phyloP scores from a whole-genome alignment of 148 eudicot species.

The Camellia japonica region DNA sequence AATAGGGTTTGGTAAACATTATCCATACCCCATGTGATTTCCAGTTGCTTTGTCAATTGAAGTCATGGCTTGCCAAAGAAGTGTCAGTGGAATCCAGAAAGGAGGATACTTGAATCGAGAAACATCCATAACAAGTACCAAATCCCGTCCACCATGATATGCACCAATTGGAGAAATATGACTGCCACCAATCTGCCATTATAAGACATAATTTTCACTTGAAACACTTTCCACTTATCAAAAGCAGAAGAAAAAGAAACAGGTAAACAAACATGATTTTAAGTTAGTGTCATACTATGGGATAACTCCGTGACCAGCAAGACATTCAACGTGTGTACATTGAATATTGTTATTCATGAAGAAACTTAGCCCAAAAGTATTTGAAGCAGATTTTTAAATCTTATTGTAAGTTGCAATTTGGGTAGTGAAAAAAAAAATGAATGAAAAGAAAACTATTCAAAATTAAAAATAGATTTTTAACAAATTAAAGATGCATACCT shows the following conservation, averaged over 20 bases:
- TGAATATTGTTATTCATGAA: not conserved
- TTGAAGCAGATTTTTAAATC: no score
- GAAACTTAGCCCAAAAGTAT: not conserved
- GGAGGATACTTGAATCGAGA: not conserved
- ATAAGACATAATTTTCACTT: no score
- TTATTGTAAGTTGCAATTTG: no score
- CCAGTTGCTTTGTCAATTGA: not conserved
- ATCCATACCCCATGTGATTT: not conserved
- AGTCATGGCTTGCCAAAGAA: not conserved
- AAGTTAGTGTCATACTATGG: not conserved
- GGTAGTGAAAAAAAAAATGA: no score
- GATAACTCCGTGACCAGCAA: not conserved
- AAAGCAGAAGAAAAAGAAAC: not conserved
- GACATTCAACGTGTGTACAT: not conserved
- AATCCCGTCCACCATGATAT: not conserved
- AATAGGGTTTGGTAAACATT: not conserved
- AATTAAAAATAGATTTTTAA: no score
- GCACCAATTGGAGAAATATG: no score
- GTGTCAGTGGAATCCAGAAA: not conserved
- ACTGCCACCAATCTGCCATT: not conserved
- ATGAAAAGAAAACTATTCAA: no score
- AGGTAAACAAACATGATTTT: no score
- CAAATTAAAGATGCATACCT: not conserved
- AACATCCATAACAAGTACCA: not conserved
- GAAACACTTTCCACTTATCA: not conserved